Evolutionary conservation across 1,284 basidiomycete genomes (phyloP).

Genomic region (Malassezia cuniculi): DNA sequence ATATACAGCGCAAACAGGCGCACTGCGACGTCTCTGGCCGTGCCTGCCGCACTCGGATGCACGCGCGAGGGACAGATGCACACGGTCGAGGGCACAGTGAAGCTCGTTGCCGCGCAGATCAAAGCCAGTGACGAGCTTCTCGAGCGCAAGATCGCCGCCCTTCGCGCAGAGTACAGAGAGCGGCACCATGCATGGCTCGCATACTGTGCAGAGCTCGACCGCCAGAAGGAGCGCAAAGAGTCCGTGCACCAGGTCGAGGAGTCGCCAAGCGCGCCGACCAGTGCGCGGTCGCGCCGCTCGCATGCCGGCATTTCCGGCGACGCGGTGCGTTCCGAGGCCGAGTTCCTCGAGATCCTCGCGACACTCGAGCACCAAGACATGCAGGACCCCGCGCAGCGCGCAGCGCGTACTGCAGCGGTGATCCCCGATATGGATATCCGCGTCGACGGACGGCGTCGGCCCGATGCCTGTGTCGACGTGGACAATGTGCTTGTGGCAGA

Average conservation of each 20-base stretch:
- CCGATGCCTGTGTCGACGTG: conserved; percentile 45
- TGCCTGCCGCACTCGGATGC: neutral
- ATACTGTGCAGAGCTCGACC: conserved; percentile 33
- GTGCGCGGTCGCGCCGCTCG: conserved; percentile 15
- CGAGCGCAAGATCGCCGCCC: conserved; percentile 19
- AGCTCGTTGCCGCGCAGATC: no score
- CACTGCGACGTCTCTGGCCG: neutral
- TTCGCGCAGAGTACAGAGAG: conserved; percentile 28
- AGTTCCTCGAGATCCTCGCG: conserved; percentile 92
- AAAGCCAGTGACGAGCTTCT: no score
- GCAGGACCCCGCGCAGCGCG: conserved; percentile 76
- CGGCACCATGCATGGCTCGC: conserved; percentile 33
- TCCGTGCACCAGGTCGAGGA: conserved; percentile 6
- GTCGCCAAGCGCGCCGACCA: conserved; percentile 14
- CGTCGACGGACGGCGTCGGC: conserved; percentile 45
- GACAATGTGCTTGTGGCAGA: conserved; percentile 68
- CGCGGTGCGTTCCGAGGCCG: conserved; percentile 81
- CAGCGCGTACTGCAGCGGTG: conserved; percentile 69
- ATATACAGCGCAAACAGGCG: conserved; percentile 3
- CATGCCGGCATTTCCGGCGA: conserved; percentile 57
- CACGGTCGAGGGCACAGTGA: neutral
- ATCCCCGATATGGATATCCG: conserved; percentile 81
- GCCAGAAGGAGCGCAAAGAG: conserved; percentile 26
- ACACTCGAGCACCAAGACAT: conserved; percentile 81
- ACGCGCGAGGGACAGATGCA: neutral